Evolutionary conservation across 2,329 filamentous ascomycete genomes (phyloP).

Genomic region (Botrytis aclada): DNA sequence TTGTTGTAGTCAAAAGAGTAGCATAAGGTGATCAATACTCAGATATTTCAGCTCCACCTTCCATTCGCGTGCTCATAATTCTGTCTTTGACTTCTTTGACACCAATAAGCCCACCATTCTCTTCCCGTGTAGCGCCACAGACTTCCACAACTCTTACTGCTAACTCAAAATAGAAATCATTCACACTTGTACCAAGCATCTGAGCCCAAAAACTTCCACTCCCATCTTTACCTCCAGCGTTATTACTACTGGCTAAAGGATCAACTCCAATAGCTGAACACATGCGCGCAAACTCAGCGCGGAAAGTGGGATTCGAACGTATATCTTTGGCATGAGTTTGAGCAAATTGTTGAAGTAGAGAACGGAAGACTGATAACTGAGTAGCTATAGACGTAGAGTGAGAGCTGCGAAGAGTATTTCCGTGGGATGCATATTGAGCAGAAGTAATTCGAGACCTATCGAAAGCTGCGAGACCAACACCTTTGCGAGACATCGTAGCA

Average conservation of each 20-base stretch:
- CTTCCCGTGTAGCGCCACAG: constrained; percentile 77
- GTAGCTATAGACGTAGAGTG: constrained; percentile 86
- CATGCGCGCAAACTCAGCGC: constrained; percentile 97
- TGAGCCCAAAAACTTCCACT: constrained; percentile 83
- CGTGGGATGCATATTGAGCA: constrained; percentile 87
- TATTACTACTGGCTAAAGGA: constrained; percentile 71
- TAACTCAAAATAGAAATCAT: constrained; percentile 98
- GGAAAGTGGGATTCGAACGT: constrained; percentile 89
- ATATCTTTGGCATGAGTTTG: constrained; percentile 94
- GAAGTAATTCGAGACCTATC: constrained; percentile 80
- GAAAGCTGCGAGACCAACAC: constrained; percentile 87
- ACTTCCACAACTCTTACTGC: constrained; percentile 94
- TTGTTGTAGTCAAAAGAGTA: neutral
- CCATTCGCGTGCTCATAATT: constrained; percentile 68
- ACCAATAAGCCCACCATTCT: constrained; percentile 90
- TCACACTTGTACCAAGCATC: constrained; percentile 84
- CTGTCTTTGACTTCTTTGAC: constrained; percentile 75
- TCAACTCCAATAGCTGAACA: constrained; percentile 96
- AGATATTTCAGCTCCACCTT: constrained; percentile 73
- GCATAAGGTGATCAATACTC: constrained; percentile 53
- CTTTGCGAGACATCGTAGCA: constrained; percentile 64
- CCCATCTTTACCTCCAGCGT: constrained; percentile 47
- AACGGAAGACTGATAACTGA: constrained; percentile 94
- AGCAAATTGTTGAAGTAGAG: constrained; percentile 90
- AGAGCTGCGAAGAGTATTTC: constrained; percentile 76